Evolutionary conservation across 2,329 filamentous ascomycete genomes (phyloP), one percentile per base, ranked within the genome.

Genomic region (Fusarium nurragi): DNA sequence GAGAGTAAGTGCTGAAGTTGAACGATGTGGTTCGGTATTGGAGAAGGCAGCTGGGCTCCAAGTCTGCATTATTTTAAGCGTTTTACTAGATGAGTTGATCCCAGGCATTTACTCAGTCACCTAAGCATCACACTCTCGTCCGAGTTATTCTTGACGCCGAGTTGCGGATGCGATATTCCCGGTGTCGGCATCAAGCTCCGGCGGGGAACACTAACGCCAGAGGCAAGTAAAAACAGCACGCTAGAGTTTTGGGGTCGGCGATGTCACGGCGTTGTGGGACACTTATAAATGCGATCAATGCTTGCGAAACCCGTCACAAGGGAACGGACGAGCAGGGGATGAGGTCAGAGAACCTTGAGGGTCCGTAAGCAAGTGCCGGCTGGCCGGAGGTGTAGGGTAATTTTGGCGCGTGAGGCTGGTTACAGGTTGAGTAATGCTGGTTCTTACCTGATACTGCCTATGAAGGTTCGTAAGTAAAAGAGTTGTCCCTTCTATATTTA

Each of bases 261-360:
- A 65, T 65, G 48, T 50, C 30, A 44, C 64, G 65, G 65, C 43
- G 18, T 68, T 67, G 52, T 21, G 55, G 60, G 51, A 48, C 39
- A 13, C 12, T 21, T 36, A n/a, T 13, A 18, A 34, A 34, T 39
- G 18, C n/a, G n/a, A n/a, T n/a, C n/a, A n/a, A n/a, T n/a, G n/a
- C n/a, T n/a, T 14, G 23, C n/a, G 38, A 13, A 13, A 23, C 39
- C 44, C 18, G 28, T 59, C 56, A 37, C 28, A n/a, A 37, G 45
- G 49, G 37, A 36, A 32, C 26, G 14, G n/a, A 40, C 13, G 23
- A 36, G 5, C 36, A 60, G 48, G 22, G 36, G 21, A 50, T 48
- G 16, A 37, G 25, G 30, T 21, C 21, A 25, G 57, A 50, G 64
- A 65, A 67, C 64, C 64, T 46, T 67, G 64, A 67, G 38, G 54